Evolutionary conservation across 129 eudicot genomes (phyloP).

Genomic region (Helianthus annuus): DNA sequence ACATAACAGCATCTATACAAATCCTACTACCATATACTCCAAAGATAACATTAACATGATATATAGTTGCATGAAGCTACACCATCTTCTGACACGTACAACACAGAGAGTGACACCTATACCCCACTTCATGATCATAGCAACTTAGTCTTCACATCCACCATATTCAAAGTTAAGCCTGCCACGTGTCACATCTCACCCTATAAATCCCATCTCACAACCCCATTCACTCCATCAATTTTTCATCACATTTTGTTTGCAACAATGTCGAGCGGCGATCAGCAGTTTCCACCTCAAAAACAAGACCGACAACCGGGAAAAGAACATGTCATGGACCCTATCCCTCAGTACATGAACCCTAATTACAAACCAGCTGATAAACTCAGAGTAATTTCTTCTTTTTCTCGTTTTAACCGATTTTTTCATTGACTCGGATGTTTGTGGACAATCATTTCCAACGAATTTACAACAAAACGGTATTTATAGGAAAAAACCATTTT

Average conservation of each 20-base stretch:
- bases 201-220: background rate
- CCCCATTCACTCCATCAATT: background rate
- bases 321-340: conserved; percentile 85
- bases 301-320: conserved; percentile 91
- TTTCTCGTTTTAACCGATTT: background rate
- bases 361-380: conserved; percentile 73
- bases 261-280: conserved; percentile 34
- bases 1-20: too few species aligned
- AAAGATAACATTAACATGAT: background rate
- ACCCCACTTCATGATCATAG: background rate
- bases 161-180: conserved; percentile 4
- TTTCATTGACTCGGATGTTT: background rate
- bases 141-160: conserved; percentile 3
- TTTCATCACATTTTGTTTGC: background rate
- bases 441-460: too few species aligned
- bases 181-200: conserved; percentile 26
- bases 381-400: conserved; percentile 43
- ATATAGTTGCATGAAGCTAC: background rate
- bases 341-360: conserved; percentile 40
- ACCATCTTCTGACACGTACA: conserved; percentile 31
- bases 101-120: conserved; percentile 24
- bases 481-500: too few species aligned
- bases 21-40: background rate
- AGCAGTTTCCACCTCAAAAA: conserved; percentile 69
- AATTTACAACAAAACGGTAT: too few species aligned